A percentile compares a stretch with the other conserved stretches of the same genome.
phyloP scores from a whole-genome alignment of 805 yeast species.

The Wickerhamiella sergipiensis region DNA sequence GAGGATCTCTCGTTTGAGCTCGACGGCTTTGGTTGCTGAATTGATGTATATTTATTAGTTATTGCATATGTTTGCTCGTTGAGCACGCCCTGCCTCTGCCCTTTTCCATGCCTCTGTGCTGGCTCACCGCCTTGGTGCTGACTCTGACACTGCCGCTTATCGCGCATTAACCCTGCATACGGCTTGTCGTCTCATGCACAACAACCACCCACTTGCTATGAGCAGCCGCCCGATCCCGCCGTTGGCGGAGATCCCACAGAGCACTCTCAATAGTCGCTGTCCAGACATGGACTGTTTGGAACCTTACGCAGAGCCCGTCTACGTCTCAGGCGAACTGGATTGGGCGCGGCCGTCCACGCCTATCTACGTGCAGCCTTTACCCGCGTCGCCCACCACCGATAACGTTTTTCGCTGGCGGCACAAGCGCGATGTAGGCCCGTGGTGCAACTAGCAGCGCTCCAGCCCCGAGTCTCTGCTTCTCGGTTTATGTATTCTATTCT shows the following conservation, averaged over 20 bases:
- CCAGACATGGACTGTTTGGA: background rate
- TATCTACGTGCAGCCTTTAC: background rate
- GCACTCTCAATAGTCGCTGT: background rate
- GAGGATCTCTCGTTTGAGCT: slow-evolving; percentile 19
- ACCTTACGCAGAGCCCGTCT: background rate
- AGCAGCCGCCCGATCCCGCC: background rate
- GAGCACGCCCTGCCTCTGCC: no score
- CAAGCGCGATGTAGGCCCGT: background rate
- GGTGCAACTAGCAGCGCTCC: background rate
- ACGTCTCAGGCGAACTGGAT: background rate
- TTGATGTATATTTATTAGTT: slow-evolving; percentile 8
- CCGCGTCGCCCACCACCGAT: background rate
- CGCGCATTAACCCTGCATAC: background rate
- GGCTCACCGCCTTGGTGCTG: no score
- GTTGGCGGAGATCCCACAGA: background rate
- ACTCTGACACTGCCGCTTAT: background rate
- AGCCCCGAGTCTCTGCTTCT: no score
- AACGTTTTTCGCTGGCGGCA: background rate
- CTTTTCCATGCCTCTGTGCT: background rate
- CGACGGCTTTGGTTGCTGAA: slow-evolving; percentile 15
- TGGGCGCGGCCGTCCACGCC: background rate
- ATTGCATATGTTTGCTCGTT: background rate
- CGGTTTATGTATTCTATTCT: no score
- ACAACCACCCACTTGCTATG: background rate
- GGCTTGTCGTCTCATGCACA: background rate